phyloP scores from a whole-genome alignment of 352 stramenopile species.

The Phytophthora capsici region DNA sequence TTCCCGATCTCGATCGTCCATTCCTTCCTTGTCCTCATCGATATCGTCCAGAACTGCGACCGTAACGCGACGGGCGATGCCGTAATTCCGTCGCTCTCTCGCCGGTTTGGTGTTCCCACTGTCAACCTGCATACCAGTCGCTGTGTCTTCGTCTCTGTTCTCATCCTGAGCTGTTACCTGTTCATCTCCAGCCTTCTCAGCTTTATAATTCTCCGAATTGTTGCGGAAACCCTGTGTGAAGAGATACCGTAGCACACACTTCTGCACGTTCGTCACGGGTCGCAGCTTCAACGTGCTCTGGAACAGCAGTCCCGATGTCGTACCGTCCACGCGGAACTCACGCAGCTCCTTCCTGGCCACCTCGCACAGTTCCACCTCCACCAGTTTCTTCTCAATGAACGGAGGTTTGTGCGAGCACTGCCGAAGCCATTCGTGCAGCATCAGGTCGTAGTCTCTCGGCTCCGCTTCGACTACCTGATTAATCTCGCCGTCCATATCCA shows the following conservation, averaged over 20 bases:
- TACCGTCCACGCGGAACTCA: slow-evolving; percentile 75
- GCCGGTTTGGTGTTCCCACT: slow-evolving; percentile 7
- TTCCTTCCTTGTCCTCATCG: slow-evolving; percentile 47
- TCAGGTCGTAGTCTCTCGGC: slow-evolving; percentile 46
- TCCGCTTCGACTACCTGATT: slow-evolving; percentile 16
- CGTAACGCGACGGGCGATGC: slow-evolving; percentile 49
- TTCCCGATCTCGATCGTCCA: slow-evolving; percentile 42
- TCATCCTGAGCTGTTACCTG: background rate
- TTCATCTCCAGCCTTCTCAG: slow-evolving; percentile 9
- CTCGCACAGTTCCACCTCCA: slow-evolving; percentile 5
- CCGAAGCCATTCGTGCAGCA: slow-evolving; percentile 72
- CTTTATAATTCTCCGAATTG: slow-evolving; percentile 38
- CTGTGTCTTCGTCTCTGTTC: background rate
- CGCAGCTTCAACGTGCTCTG: slow-evolving; percentile 78
- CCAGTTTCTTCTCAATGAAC: slow-evolving; percentile 45
- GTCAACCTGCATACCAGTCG: slow-evolving; percentile 20
- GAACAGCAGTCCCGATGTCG: slow-evolving; percentile 64
- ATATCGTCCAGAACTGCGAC: slow-evolving; percentile 57
- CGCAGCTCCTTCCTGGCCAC: slow-evolving; percentile 32
- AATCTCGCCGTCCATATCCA: slow-evolving; percentile 17
- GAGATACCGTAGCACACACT: slow-evolving; percentile 67
- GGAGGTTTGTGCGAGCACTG: slow-evolving; percentile 64
- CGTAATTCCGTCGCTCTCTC: slow-evolving; percentile 26
- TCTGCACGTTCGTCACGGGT: slow-evolving; percentile 60
- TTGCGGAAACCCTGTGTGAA: slow-evolving; percentile 64